Base-by-base conservation (phyloP, 75 land plant species). In the Gnetum montanum region DNA sequence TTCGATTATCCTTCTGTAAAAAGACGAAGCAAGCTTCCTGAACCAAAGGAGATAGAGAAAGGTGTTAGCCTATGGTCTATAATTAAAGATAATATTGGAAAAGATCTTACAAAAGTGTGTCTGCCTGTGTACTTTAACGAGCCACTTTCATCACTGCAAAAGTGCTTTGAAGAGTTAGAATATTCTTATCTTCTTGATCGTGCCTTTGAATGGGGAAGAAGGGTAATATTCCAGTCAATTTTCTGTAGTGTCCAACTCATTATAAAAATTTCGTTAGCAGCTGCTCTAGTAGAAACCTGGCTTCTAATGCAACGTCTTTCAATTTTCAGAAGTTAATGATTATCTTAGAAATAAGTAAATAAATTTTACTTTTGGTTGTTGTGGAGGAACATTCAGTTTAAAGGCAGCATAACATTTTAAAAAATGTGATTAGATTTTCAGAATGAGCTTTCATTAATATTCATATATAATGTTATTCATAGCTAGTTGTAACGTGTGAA, bases 121-220 rank as follows among this genome's bases (percentile, higher is more conserved):
- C 79, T 89, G 15, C 95, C 95, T 52, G 95, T 89, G 41, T 89
- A 89, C 51, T 89, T 89, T 72, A 85, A 89, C 58, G 95, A 89
- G 64, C 95, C 95, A 44, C 60, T 89, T 8, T 89, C 90, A 15
- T 82, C 95, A 8, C 62, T 89, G 28, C 90, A 89, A 60, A 89
- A 89, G 59, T 89, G 95, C 57, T 89, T 81, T 74, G 90, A 89
- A 58, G 95, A 89, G 51, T 41, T 89, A 69, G 95, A 89, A 37
- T 82, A 89, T 52, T 85, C 95, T 1, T 65, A 82, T 58, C 59
- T 89, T 43, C 70, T 89, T 63, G 95, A 89, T 67, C 80, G 61
- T 22, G 95, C 95, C 24, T 58, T 65, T 52, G 90, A 79, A 71
- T 85, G 74, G 75, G 95, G 95, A 49, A 85, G 74, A 60, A 70